These are phyloP conservation scores for Colletotrichum sublineola DNA, from an alignment of 2,329 filamentous ascomycete species.

Conservation along the genomic window DNA sequence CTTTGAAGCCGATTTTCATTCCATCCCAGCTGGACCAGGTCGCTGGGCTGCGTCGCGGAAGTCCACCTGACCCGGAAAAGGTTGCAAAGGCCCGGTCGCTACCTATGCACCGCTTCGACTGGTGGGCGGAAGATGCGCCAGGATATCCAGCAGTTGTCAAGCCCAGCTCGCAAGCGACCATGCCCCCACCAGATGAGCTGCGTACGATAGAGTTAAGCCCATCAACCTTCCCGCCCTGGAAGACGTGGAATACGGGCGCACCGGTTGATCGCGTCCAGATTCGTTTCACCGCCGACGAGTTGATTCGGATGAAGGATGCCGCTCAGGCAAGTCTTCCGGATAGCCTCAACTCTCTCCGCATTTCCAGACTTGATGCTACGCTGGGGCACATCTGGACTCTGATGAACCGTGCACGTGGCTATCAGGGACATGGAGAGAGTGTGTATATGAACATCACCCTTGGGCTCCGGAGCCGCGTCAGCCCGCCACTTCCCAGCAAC, in stretches of 20 bases:
- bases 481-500: constrained; percentile 54
- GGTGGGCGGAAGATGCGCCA: constrained; percentile 55
- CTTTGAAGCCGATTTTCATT: constrained; percentile 52
- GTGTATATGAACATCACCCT: constrained; percentile 58
- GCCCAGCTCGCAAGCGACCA: constrained; percentile 46
- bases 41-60: constrained; percentile 45
- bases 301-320: constrained; percentile 51
- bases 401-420: constrained; percentile 57
- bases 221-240: constrained; percentile 55
- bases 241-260: constrained; percentile 55
- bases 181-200: constrained; percentile 34
- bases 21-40: constrained; percentile 55
- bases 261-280: constrained; percentile 53
- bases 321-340: constrained; percentile 35
- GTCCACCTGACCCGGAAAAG: constrained; percentile 45
- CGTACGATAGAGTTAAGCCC: constrained; percentile 44
- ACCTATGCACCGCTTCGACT: constrained; percentile 62
- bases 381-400: constrained; percentile 61
- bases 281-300: constrained; percentile 53
- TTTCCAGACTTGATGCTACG: constrained; percentile 60
- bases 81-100: constrained; percentile 52
- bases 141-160: constrained; percentile 49
- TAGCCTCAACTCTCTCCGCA: constrained; percentile 25
- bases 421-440: constrained; percentile 44
- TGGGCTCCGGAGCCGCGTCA: constrained; percentile 55